Percentiles rank a stretch among this genome's conserved stretches.
Evolutionary conservation across 2,329 filamentous ascomycete species (phyloP).

Genomic region (Colletotrichum horii): DNA sequence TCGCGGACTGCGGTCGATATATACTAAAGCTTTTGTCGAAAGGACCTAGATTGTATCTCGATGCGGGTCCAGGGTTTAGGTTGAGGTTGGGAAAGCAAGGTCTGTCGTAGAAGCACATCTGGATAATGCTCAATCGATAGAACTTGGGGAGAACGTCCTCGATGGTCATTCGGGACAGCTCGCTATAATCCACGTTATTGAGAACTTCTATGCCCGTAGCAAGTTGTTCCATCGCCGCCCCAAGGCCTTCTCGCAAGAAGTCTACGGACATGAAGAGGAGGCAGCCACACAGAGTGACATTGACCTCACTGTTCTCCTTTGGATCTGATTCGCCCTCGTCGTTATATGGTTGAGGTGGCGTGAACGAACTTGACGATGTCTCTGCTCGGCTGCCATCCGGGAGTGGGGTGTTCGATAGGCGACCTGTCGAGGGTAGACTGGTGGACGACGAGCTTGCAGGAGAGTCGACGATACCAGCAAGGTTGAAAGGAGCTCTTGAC

Average conservation of each 20-base stretch:
- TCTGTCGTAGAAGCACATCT: conserved; percentile 8
- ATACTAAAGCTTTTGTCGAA: conserved; percentile 10
- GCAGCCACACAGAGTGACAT: conserved; percentile 47
- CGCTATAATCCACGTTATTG: conserved; percentile 9
- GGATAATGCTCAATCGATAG: conserved; percentile 11
- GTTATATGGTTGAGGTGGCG: conserved; percentile 37
- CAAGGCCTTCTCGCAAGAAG: conserved; percentile 41
- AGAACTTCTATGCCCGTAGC: conserved; percentile 8
- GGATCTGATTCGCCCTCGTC: background rate
- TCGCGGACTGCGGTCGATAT: conserved; percentile 8
- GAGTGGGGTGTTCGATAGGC: background rate
- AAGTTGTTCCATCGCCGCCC: conserved; percentile 7
- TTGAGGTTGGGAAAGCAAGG: background rate
- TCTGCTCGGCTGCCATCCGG: background rate
- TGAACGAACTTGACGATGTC: conserved; percentile 28
- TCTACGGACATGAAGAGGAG: conserved; percentile 59
- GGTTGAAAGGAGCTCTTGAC: background rate
- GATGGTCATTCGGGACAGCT: background rate
- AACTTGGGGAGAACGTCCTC: conserved; percentile 8
- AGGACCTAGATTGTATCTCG: conserved; percentile 1
- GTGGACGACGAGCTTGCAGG: conserved; percentile 1
- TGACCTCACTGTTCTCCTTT: background rate
- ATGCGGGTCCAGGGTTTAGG: background rate
- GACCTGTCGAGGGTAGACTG: background rate
- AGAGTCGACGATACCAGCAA: background rate